Base-by-base conservation (phyloP, 805 yeast species). In the Candida adriatica region DNA sequence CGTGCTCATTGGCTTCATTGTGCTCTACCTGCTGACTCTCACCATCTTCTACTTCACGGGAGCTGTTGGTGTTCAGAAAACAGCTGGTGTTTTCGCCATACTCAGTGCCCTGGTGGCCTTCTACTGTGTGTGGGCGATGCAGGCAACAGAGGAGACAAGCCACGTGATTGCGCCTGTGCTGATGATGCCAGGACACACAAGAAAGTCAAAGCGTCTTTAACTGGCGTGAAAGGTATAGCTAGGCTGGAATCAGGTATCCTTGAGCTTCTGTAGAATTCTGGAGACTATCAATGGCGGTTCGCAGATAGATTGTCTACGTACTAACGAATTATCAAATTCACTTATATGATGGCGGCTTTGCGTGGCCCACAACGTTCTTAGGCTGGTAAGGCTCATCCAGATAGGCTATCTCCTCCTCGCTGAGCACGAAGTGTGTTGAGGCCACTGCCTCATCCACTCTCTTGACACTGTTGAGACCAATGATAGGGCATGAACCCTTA, bases 401-500 rank as follows among this genome's bases (percentile, higher is more conserved):
- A 27, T 24, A 35, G 8, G 17, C 16, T 13, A 40, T 16, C 21
- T 43, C 45, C 20, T 35, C 41, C 3, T 19, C 27, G 13, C 37
- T 30, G n/a, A 43, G 29, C 18, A 13, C 8, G 18, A 43, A 21
- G 8, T 24, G 23, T 15, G 35, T 24, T 16, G 75, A 73, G 10
- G 37, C 52, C 15, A 71, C 27, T 1, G 69, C 66, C 39, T 73
- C 80, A 26, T 71, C 73, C 13, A 74, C 60, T 34, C 80, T 59
- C 42, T 59, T 60, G 11, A 55, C 56, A 19, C 62, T 61, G 45
- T 56, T 61, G 33, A 73, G 39, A 2, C 81, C 81, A 6, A 75
- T 64, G 38, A 75, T 73, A 10, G 81, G 81, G 26, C 45, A 36
- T 16, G 57, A 55, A 8, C 75, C 78, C 47, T 75, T 74, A 33